Percentiles rank a stretch among this genome's conserved stretches.
Conservation (phyloP, 257 asterid species). For the Salvia splendens region DNA sequence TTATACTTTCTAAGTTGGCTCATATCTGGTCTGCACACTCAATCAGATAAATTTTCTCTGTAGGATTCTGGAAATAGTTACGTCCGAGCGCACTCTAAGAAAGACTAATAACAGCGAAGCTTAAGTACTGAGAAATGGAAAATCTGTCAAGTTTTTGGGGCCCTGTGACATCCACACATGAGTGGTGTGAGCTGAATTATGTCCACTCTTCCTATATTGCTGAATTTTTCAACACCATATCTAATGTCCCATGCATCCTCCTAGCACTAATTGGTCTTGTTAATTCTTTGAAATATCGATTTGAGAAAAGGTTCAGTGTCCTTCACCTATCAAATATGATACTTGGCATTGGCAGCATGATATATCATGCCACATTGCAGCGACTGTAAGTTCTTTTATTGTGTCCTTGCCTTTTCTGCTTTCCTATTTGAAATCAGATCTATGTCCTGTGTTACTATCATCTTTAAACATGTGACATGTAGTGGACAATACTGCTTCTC, state of each 20-base stretch:
- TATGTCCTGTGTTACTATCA: not conserved
- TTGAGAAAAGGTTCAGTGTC: constrained; percentile 90
- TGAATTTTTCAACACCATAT: constrained; percentile 86
- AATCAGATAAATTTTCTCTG: constrained; percentile 23
- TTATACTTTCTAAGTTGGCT: not conserved
- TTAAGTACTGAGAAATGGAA: constrained; percentile 55
- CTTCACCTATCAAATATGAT: constrained; percentile 88
- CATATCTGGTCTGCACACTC: constrained; percentile 5
- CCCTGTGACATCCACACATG: constrained; percentile 89
- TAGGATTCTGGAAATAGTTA: constrained; percentile 32
- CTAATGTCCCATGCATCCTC: constrained; percentile 75
- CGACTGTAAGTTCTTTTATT: constrained; percentile 62
- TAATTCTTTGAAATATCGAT: constrained; percentile 72
- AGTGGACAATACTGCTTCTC: not conserved
- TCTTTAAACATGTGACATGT: not conserved
- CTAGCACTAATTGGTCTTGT: constrained; percentile 82
- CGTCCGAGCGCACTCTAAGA: constrained; percentile 3
- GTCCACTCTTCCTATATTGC: constrained; percentile 86
- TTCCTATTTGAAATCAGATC: constrained; percentile 16
- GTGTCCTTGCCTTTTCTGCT: constrained; percentile 19
- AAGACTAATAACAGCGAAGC: constrained; percentile 16
- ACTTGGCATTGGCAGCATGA: constrained; percentile 88
- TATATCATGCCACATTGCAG: constrained; percentile 89
- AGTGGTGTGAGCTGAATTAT: constrained; percentile 97
- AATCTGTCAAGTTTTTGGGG: constrained; percentile 87